Base-by-base conservation (phyloP, 2,329 filamentous ascomycete species). In the Diaporthe batatas region DNA sequence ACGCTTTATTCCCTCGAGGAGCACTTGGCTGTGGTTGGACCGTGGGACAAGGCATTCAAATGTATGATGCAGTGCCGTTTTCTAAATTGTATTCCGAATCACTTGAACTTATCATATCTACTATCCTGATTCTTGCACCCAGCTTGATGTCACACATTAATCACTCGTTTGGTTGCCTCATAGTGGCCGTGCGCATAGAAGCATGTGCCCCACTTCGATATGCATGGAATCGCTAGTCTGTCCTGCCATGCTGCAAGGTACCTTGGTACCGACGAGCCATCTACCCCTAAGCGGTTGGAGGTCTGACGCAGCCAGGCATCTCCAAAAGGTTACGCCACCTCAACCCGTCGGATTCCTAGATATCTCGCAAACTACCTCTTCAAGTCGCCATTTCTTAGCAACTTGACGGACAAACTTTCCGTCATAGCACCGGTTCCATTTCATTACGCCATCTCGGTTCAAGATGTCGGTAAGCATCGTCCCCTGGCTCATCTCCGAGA, bases 381-480 rank as follows among this genome's bases (percentile, higher is more conserved):
- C 25, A 65, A 32, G n/a, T 36, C n/a, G 25, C 44, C n/a, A n/a
- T 65, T n/a, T 25, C 62, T 44, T 62, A 51, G 16, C 68, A 36
- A 59, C 44, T 59, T 59, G 23, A 42, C 36, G n/a, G 34, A 72
- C 25, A 51, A 47, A 42, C 32, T 44, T 59, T 47, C 29, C 55
- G 23, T n/a, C 25, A 55, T 44, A 69, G 25, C 65, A 70, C 6
- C 29, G 5, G 36, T 64, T 44, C 42, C 34, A 34, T 47, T 67
- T 68, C 42, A 32, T 49, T 47, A 7, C 39, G 29, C 39, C 49
- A 74, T 72, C 59, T 74, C 73, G 73, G 73, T 73, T 72, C 73
- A 74, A 67, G n/a, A 74, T 74, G 73, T 72, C 73, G 54, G 73
- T 74, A 65, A 74, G 73, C 72, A 49, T 49, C 51, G 49, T 59